These are phyloP conservation scores for Tylopilus intermedius DNA, from an alignment of 768 basidiomycete genomes.

Conservation along the genomic window DNA sequence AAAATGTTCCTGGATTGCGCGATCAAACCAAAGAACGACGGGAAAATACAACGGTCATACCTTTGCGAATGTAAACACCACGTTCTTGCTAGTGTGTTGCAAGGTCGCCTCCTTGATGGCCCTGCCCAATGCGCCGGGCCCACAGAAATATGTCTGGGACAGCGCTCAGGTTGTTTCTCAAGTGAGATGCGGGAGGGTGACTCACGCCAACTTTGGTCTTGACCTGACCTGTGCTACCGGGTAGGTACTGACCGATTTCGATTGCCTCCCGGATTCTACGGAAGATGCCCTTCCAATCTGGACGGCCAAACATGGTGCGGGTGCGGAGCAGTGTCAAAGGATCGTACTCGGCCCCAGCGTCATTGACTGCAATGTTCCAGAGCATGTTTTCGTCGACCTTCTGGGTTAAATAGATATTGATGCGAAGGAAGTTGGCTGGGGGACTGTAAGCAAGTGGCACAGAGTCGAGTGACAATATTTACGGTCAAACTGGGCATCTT, in stretches of 20 bases:
- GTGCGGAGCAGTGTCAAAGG: slow-evolving; percentile 84
- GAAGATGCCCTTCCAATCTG: slow-evolving; percentile 85
- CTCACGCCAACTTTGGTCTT: slow-evolving; percentile 81
- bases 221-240: slow-evolving; percentile 71
- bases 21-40: background rate
- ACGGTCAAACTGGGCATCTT: slow-evolving; percentile 87
- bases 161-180: slow-evolving; percentile 1
- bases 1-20: slow-evolving; percentile 14
- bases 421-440: slow-evolving; percentile 84
- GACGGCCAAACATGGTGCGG: slow-evolving; percentile 88
- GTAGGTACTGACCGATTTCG: slow-evolving; percentile 76
- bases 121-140: slow-evolving; percentile 70
- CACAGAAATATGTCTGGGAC: slow-evolving; percentile 81
- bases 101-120: slow-evolving; percentile 69
- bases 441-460: slow-evolving; percentile 9
- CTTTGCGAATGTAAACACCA: slow-evolving; percentile 82
- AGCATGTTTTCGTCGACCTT: slow-evolving; percentile 83
- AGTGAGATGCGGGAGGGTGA: slow-evolving; percentile 6
- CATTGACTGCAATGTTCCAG: slow-evolving; percentile 88
- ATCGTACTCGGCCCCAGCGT: slow-evolving; percentile 80
- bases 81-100: slow-evolving; percentile 46
- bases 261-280: slow-evolving; percentile 69
- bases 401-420: slow-evolving; percentile 87
- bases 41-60: slow-evolving; percentile 35
- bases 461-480: slow-evolving; percentile 30